phyloP scores from a whole-genome alignment of 495 filamentous ascomycete species.

The Neurospora sp. region DNA sequence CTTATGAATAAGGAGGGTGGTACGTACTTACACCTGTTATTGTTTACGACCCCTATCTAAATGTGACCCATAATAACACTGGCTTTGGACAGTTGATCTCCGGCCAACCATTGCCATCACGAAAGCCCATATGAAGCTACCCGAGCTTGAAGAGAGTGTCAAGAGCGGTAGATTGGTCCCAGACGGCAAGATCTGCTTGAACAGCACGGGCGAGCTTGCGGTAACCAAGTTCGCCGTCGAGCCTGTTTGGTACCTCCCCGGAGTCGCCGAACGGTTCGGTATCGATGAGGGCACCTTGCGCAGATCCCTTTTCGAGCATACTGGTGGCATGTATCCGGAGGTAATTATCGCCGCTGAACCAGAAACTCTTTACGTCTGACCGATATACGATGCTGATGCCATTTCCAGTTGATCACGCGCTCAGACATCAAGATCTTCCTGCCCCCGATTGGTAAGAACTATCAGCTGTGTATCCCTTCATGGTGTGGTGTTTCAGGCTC shows the following conservation, averaged over 20 bases:
- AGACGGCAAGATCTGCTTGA: conserved; percentile 86
- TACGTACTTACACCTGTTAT: conserved; percentile 8
- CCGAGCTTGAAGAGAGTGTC: conserved; percentile 86
- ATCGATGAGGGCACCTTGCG: conserved; percentile 86
- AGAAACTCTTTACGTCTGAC: not conserved
- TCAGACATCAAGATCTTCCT: conserved; percentile 92
- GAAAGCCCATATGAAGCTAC: conserved; percentile 91
- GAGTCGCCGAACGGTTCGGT: conserved; percentile 89
- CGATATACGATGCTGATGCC: conserved; percentile 9
- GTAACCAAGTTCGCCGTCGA: conserved; percentile 97
- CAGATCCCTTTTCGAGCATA: conserved; percentile 85
- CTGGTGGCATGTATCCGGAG: conserved; percentile 85
- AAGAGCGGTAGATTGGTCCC: conserved; percentile 66
- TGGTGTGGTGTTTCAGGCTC: conserved; percentile 10
- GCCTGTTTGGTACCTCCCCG: conserved; percentile 92
- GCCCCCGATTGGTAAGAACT: conserved; percentile 64
- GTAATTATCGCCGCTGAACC: conserved; percentile 16
- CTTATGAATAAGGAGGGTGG: conserved; percentile 55
- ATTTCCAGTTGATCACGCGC: conserved; percentile 65
- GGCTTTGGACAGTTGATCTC: conserved; percentile 56
- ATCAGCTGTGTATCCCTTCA: not conserved
- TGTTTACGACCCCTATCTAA: not conserved
- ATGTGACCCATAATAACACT: conserved; percentile 6
- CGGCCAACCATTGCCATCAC: conserved; percentile 91
- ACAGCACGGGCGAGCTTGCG: conserved; percentile 70